phyloP scores from a whole-genome alignment of 257 asterid genomes.

The Solanum lycopersicoides region DNA sequence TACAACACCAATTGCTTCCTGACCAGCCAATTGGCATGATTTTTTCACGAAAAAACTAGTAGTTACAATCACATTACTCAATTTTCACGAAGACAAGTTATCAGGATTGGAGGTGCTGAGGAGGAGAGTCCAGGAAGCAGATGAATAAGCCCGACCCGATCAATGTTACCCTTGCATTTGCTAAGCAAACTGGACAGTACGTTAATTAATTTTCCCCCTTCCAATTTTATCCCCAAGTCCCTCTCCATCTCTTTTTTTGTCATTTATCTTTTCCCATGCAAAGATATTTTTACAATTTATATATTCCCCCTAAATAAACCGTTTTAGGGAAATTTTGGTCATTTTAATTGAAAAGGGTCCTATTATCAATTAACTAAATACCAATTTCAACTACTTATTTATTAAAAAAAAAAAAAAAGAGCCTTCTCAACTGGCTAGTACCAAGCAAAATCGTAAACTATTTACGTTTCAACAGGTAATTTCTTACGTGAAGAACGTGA shows the following conservation, averaged over 20 bases:
- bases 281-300: background rate
- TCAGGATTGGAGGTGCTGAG: conserved; percentile 20
- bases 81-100: background rate
- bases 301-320: background rate
- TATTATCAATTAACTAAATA: background rate
- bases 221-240: background rate
- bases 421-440: background rate
- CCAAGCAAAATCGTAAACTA: no score
- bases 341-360: background rate
- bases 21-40: conserved; percentile 91
- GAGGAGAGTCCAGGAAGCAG: conserved; percentile 34
- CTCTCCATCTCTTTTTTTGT: no score
- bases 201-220: background rate
- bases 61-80: conserved; percentile 1
- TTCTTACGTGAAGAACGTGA: conserved; percentile 45
- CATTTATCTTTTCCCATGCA: background rate
- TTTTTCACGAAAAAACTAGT: conserved; percentile 70
- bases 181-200: conserved; percentile 21
- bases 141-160: conserved; percentile 43
- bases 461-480: conserved; percentile 9
- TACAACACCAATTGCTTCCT: conserved; percentile 83
- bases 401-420: background rate
- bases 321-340: background rate
- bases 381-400: background rate
- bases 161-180: conserved; percentile 27